Base-by-base conservation (phyloP, 352 stramenopile genomes). In the Globisporangium takayamanum region DNA sequence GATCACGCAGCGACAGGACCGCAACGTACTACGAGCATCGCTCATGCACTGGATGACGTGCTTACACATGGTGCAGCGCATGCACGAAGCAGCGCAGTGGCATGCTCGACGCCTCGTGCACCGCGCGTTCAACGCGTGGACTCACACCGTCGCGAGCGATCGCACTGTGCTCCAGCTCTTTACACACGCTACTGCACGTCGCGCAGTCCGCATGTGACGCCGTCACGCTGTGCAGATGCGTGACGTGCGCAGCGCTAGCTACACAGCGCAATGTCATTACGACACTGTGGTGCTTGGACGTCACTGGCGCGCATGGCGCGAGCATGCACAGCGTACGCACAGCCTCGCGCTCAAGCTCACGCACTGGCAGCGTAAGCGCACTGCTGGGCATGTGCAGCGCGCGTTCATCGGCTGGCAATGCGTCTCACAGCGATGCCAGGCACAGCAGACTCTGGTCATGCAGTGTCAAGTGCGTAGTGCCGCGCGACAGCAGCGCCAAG, bases 1-100 rank as follows among this genome's bases (percentile, higher is more conserved):
- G 79, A 51, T 87, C 10, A 39, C 68, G 25, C 69, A 80, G 44
- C 67, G 76, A 1, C 52, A 55, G 0, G 44, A 39, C 18, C 62
- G 78, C 2, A 53, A 42, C 12, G 42, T 44, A 10, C 47, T 76
- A 33, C 63, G 76, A 15, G 18, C 18, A 0, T 57, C 48, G 5
- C 36, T 85, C 14, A 1, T 18, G 0, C 47, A 55, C n/a, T 88
- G 78, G 78, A 55, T 50, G 45, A 7, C 42, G 25, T 52, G 37
- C 6, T 36, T 66, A 7, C 22, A 25, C 2, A 3, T 28, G 2
- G 54, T 6, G 0, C 55, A 55, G 33, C 45, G 48, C 10, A 39
- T 37, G 22, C 49, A 50, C 3, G 14, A 22, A 2, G 22, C 28
- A 2, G 26, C 25, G 20, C 45, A 20, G 25, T 20, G 33, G 7